A percentile compares a stretch with the other conserved stretches of the same genome.
These are phyloP conservation scores for Hyphodiscus hymeniophilus DNA, from an alignment of 495 filamentous ascomycete genomes.

Conservation along the genomic window DNA sequence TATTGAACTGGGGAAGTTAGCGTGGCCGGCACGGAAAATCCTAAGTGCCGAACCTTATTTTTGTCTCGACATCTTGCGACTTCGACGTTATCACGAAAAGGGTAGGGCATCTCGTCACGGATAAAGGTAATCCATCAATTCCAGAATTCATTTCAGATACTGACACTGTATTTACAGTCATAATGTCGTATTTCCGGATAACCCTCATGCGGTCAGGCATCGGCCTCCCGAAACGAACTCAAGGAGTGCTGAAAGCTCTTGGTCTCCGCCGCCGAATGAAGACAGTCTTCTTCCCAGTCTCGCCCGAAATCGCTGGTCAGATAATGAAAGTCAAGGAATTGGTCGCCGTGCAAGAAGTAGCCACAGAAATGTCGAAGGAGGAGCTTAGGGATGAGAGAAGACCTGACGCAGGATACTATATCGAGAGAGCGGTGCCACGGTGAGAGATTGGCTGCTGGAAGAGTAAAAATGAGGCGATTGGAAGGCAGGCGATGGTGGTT, in stretches of 20 bases:
- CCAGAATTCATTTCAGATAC: not conserved
- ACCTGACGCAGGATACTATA: conserved; percentile 77
- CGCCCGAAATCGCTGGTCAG: conserved; percentile 77
- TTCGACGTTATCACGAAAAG: conserved; percentile 1
- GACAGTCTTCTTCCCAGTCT: conserved; percentile 88
- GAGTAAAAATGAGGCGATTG: too few relatives aligned
- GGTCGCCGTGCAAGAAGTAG: conserved; percentile 79
- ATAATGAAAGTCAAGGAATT: conserved; percentile 98
- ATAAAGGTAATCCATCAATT: conserved; percentile 5
- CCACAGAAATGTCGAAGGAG: conserved; percentile 53
- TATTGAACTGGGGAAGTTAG: not conserved
- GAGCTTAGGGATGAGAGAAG: conserved; percentile 67
- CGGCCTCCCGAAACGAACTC: conserved; percentile 75
- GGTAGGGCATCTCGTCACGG: not conserved
- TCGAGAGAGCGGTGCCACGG: conserved; percentile 56
- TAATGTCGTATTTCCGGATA: conserved; percentile 90
- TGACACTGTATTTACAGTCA: conserved; percentile 18
- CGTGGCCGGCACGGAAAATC: not conserved
- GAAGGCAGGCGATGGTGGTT: too few relatives aligned
- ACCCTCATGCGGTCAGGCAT: conserved; percentile 90
- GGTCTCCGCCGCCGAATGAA: conserved; percentile 81
- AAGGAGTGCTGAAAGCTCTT: conserved; percentile 79
- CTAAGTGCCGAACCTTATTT: conserved; percentile 3
- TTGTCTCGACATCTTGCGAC: conserved; percentile 1
- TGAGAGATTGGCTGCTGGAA: conserved; percentile 2